Percentiles rank a stretch among this genome's conserved stretches.
These are phyloP conservation scores for Grosmannia huntii DNA, from an alignment of 2,329 filamentous ascomycete genomes.

Conservation along the genomic window DNA sequence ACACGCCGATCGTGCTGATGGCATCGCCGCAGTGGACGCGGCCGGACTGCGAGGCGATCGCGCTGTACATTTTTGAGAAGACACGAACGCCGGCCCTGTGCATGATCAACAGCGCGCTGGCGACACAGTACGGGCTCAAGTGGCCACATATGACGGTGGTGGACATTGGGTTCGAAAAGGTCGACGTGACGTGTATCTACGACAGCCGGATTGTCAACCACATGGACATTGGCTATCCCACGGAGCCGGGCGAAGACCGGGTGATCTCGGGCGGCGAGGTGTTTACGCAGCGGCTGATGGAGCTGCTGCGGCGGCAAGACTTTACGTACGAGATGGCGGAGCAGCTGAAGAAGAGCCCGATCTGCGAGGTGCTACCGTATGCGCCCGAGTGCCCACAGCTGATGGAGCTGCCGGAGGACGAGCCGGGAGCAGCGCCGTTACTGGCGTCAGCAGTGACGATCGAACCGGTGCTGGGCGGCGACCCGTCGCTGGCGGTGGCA, in stretches of 20 bases:
- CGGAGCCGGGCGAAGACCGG: conserved; percentile 22
- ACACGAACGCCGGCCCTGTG: conserved; percentile 89
- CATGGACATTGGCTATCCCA: conserved; percentile 48
- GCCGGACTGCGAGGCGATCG: conserved; percentile 73
- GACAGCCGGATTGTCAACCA: conserved; percentile 65
- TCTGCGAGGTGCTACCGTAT: conserved; percentile 55
- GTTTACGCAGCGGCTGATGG: conserved; percentile 62
- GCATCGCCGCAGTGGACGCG: conserved; percentile 83
- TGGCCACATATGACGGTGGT: conserved; percentile 70
- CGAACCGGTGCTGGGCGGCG: conserved; percentile 8
- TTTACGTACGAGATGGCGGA: conserved; percentile 57
- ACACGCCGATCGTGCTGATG: conserved; percentile 87
- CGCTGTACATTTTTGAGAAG: conserved; percentile 93
- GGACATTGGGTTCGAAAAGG: conserved; percentile 85
- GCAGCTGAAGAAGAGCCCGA: conserved; percentile 52
- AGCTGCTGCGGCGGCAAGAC: conserved; percentile 48
- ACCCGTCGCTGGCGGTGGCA: conserved; percentile 17
- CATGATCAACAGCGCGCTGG: conserved; percentile 77
- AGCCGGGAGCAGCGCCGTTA: conserved; percentile 7
- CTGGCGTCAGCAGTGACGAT: conserved; percentile 8
- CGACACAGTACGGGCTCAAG: conserved; percentile 72
- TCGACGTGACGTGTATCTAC: conserved; percentile 80
- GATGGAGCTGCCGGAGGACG: conserved; percentile 36
- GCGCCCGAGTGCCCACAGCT: conserved; percentile 28
- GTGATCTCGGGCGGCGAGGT: conserved; percentile 69